phyloP scores from a whole-genome alignment of 2,329 filamentous ascomycete genomes.

The Lithohypha guttulata region DNA sequence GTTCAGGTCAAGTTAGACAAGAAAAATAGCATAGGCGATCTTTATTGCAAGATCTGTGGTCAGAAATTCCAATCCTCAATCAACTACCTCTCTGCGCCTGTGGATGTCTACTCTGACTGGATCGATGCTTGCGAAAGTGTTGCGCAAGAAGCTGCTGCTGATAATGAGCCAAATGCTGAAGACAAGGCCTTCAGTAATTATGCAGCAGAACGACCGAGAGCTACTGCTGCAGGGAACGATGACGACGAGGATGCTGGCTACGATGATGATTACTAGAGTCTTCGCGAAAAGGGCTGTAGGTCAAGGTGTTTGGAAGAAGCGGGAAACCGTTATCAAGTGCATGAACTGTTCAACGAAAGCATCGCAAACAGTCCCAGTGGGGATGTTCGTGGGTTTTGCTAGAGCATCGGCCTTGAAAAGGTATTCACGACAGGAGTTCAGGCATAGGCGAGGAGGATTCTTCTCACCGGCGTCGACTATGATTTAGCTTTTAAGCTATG shows the following conservation, averaged over 20 bases:
- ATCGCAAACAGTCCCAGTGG: too few species aligned
- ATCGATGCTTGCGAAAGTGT: slow-evolving; percentile 82
- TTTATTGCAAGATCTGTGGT: slow-evolving; percentile 86
- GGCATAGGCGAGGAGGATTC: too few species aligned
- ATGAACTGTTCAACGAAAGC: too few species aligned
- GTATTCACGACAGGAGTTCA: too few species aligned
- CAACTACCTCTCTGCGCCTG: slow-evolving; percentile 72
- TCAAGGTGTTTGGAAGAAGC: neutral
- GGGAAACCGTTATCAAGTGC: neutral
- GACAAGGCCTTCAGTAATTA: slow-evolving; percentile 23
- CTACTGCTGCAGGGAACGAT: slow-evolving; percentile 22
- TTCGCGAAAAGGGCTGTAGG: neutral
- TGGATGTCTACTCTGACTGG: slow-evolving; percentile 98
- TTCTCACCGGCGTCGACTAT: too few species aligned
- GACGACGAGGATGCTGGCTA: slow-evolving; percentile 31
- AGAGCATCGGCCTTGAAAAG: too few species aligned
- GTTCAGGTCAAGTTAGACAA: slow-evolving; percentile 88
- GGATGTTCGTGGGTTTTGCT: too few species aligned
- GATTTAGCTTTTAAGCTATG: too few species aligned
- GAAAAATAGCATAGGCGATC: slow-evolving; percentile 72
- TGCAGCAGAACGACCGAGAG: slow-evolving; percentile 21
- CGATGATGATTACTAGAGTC: slow-evolving; percentile 30
- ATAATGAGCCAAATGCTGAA: slow-evolving; percentile 23
- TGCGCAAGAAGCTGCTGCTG: slow-evolving; percentile 47
- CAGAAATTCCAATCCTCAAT: slow-evolving; percentile 88